Percentiles rank a stretch among this genome's conserved stretches.
phyloP scores from a whole-genome alignment of 768 basidiomycete species.

The Pleurotus cornucopiae region DNA sequence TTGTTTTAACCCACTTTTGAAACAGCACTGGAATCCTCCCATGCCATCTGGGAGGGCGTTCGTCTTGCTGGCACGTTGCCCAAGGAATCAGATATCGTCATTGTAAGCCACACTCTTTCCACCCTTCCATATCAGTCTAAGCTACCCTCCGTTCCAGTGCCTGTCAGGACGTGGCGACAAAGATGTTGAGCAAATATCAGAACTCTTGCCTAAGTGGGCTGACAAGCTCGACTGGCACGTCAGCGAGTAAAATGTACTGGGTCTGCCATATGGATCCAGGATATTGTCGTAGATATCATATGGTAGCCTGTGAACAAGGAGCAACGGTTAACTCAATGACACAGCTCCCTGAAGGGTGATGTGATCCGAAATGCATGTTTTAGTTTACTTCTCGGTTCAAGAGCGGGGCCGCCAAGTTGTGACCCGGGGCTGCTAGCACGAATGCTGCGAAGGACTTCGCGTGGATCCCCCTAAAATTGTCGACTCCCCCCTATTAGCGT shows the following conservation, averaged over 20 bases:
- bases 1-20: background rate
- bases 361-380: too few relatives aligned
- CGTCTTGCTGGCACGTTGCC: constrained; percentile 79
- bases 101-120: constrained; percentile 52
- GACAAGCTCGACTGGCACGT: constrained; percentile 93
- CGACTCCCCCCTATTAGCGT: too few relatives aligned
- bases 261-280: too few relatives aligned
- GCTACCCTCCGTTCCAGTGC: constrained; percentile 45
- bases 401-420: too few relatives aligned
- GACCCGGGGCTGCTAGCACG: too few relatives aligned
- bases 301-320: too few relatives aligned
- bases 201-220: constrained; percentile 93
- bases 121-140: background rate
- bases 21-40: constrained; percentile 88
- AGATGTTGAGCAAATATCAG: constrained; percentile 95
- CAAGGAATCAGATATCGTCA: constrained; percentile 83
- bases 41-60: constrained; percentile 93
- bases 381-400: too few relatives aligned
- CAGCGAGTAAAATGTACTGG: background rate
- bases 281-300: too few relatives aligned
- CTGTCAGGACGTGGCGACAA: constrained; percentile 96
- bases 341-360: too few relatives aligned
- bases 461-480: too few relatives aligned
- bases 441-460: too few relatives aligned
- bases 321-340: too few relatives aligned